A percentile compares a stretch with the other conserved stretches of the same genome.
Conservation (phyloP, 169 alveolate genomes). For the Eimeria maxima region DNA sequence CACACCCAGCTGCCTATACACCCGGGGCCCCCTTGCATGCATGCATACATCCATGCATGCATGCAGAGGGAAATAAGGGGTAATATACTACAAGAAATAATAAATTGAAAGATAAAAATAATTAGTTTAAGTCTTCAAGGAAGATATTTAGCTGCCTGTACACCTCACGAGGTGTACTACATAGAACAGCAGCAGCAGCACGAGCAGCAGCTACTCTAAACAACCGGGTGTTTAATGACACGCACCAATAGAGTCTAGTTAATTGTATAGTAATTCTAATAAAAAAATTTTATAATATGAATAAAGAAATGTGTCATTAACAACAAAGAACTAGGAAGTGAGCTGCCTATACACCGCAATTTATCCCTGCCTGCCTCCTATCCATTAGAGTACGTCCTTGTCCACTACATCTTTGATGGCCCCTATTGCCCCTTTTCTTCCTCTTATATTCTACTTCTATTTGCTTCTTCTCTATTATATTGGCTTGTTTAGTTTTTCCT, state of each 20-base stretch:
- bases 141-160: too few species aligned
- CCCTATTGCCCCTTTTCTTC: not conserved
- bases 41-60: too few species aligned
- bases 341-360: too few species aligned
- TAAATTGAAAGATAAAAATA: not conserved
- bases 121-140: not conserved
- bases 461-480: not conserved
- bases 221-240: not conserved
- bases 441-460: not conserved
- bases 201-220: too few species aligned
- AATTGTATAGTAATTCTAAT: too few species aligned
- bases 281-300: too few species aligned
- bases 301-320: too few species aligned
- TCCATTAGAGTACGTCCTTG: not conserved
- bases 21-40: constrained; percentile 49
- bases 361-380: not conserved
- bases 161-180: too few species aligned
- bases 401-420: not conserved
- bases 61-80: not conserved
- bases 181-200: too few species aligned
- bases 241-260: too few species aligned
- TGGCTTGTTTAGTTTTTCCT: not conserved
- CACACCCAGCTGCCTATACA: not conserved
- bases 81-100: not conserved
- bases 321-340: too few species aligned